A percentile compares a stretch with the other conserved stretches of the same genome.
These are phyloP conservation scores for Leccinum variicolor DNA, from an alignment of 768 basidiomycete genomes.

Conservation along the genomic window DNA sequence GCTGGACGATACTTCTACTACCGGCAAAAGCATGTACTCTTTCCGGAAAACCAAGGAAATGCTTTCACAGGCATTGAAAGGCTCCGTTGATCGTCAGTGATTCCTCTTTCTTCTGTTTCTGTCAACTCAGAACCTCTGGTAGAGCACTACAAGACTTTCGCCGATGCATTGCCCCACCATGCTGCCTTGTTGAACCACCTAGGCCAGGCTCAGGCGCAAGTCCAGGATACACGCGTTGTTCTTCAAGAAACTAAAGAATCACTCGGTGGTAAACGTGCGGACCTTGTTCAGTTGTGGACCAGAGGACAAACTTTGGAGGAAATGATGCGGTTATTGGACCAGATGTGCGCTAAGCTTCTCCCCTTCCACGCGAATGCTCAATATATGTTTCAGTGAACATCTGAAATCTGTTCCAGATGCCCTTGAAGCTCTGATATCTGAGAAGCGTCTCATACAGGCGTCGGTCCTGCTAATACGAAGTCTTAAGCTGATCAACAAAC, in stretches of 20 bases:
- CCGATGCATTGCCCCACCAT: slow-evolving; percentile 91
- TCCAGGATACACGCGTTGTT: slow-evolving; percentile 62
- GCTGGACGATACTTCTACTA: slow-evolving; percentile 66
- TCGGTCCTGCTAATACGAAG: slow-evolving; percentile 83
- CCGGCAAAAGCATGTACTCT: slow-evolving; percentile 71
- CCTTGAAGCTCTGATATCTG: slow-evolving; percentile 91
- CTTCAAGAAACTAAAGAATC: slow-evolving; percentile 79
- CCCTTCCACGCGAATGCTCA: slow-evolving; percentile 13
- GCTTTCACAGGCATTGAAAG: slow-evolving; percentile 77
- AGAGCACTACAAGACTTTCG: slow-evolving; percentile 94
- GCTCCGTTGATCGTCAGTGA: slow-evolving; percentile 81
- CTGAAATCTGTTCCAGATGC: slow-evolving; percentile 89
- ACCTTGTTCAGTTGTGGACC: slow-evolving; percentile 86
- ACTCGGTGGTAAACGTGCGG: slow-evolving; percentile 77
- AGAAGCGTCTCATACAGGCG: slow-evolving; percentile 89
- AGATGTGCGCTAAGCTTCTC: slow-evolving; percentile 62
- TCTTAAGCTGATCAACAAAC: slow-evolving; percentile 85
- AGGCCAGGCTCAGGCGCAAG: slow-evolving; percentile 67
- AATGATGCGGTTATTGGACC: slow-evolving; percentile 91
- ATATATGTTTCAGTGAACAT: slow-evolving; percentile 59
- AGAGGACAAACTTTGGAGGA: slow-evolving; percentile 91
- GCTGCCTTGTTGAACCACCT: slow-evolving; percentile 73
- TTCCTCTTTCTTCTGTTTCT: background rate
- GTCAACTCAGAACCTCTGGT: slow-evolving; percentile 12
- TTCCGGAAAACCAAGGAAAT: slow-evolving; percentile 74